Conservation (phyloP, 495 filamentous ascomycete species). For the Penicillium desertorum region DNA sequence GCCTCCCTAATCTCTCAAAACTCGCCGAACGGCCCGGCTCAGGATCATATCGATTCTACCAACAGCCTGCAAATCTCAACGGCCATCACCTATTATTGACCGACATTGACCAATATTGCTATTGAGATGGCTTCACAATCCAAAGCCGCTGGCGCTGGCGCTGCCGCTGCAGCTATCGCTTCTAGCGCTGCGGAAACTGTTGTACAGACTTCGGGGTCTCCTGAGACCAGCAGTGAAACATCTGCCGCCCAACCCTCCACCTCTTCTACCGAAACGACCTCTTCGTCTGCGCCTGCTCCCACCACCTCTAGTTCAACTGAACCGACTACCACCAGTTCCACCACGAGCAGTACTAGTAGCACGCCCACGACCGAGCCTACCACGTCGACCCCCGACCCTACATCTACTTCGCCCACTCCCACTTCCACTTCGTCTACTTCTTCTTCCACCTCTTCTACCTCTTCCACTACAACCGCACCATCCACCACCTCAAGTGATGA, state of each 20-base stretch:
- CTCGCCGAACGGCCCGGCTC: constrained; percentile 5
- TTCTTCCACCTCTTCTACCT: constrained; percentile 9
- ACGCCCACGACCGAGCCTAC: constrained; percentile 29
- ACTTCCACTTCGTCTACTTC: constrained; percentile 18
- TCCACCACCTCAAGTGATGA: constrained; percentile 10
- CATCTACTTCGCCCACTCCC: constrained; percentile 17
- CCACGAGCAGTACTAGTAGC: constrained; percentile 23
- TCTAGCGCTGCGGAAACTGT: background rate
- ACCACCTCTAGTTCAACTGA: constrained; percentile 17
- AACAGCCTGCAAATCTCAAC: constrained; percentile 3
- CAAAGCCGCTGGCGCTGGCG: background rate
- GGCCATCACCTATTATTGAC: background rate
- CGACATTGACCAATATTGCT: background rate
- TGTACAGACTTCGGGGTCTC: background rate
- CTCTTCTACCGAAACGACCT: background rate
- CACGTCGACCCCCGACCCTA: constrained; percentile 27
- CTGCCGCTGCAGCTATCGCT: background rate
- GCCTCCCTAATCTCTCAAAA: constrained; percentile 1
- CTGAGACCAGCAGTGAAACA: background rate
- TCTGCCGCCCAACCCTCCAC: constrained; percentile 17
- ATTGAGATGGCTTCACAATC: background rate
- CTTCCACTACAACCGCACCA: constrained; percentile 12
- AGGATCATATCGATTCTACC: constrained; percentile 9
- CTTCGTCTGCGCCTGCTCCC: background rate
- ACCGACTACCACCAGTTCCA: constrained; percentile 15